Percentiles rank a stretch among this genome's conserved stretches.
These are phyloP conservation scores for Entophlyctis luteolus DNA, from an alignment of 192 early-diverging fungal species.

Conservation along the genomic window DNA sequence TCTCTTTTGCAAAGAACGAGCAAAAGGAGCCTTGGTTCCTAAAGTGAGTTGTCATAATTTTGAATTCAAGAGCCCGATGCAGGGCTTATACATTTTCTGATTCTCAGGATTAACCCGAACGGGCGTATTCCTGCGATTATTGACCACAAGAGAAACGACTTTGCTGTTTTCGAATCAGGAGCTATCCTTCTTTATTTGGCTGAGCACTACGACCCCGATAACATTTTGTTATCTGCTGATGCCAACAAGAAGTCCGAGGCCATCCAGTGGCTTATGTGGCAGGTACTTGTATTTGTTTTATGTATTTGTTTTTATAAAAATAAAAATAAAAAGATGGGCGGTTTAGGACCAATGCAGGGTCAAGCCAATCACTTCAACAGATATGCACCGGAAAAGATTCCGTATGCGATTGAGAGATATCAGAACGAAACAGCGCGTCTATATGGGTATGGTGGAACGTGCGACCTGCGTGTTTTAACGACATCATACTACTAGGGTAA, in stretches of 20 bases:
- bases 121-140: slow-evolving; percentile 50
- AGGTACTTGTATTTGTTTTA: slow-evolving; percentile 15
- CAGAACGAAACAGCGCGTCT: slow-evolving; percentile 48
- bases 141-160: slow-evolving; percentile 48
- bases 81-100: not conserved
- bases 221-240: slow-evolving; percentile 43
- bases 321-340: slow-evolving; percentile 15
- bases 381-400: slow-evolving; percentile 49
- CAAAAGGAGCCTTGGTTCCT: slow-evolving; percentile 42
- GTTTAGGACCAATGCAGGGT: slow-evolving; percentile 36
- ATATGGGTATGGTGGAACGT: slow-evolving; percentile 35
- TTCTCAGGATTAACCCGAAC: slow-evolving; percentile 40
- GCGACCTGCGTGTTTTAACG: not conserved
- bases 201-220: slow-evolving; percentile 48
- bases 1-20: slow-evolving; percentile 40
- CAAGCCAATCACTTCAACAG: slow-evolving; percentile 50
- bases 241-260: slow-evolving; percentile 37
- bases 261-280: slow-evolving; percentile 58
- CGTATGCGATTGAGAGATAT: slow-evolving; percentile 53
- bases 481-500: slow-evolving; percentile 9
- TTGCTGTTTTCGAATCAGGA: slow-evolving; percentile 54
- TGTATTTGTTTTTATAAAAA: not conserved
- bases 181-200: slow-evolving; percentile 59
- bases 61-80: not conserved
- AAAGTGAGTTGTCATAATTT: not conserved